Evolutionary conservation across 2,329 filamentous ascomycete species (phyloP).

Genomic region (Fusarium redolens): DNA sequence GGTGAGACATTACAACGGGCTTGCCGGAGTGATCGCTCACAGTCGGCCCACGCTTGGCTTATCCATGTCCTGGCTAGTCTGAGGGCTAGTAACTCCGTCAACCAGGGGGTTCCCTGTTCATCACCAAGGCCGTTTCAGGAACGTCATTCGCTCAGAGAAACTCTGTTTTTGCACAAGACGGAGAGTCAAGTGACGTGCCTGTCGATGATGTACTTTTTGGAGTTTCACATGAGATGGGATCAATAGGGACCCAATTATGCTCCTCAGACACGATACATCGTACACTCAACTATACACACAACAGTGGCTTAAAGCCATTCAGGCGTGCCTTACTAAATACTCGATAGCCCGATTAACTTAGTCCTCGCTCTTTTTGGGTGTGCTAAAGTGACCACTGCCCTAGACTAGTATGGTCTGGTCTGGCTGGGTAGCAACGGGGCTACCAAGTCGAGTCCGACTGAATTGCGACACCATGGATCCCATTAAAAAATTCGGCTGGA

Average conservation of each 20-base stretch:
- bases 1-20: conserved; percentile 47
- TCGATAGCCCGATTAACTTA: conserved; percentile 19
- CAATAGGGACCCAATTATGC: conserved; percentile 7
- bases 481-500: conserved; percentile 6
- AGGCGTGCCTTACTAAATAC: conserved; percentile 24
- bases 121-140: conserved; percentile 44
- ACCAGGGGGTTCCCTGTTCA: conserved; percentile 34
- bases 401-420: not conserved
- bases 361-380: conserved; percentile 9
- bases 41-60: conserved; percentile 39
- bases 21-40: conserved; percentile 45
- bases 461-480: conserved; percentile 23
- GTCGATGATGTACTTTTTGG: conserved; percentile 18
- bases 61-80: conserved; percentile 40
- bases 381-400: not conserved
- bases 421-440: conserved; percentile 16
- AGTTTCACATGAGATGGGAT: conserved; percentile 17
- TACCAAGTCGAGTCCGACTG: conserved; percentile 15
- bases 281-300: not conserved
- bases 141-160: conserved; percentile 41
- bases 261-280: not conserved
- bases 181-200: conserved; percentile 28
- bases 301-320: conserved; percentile 19
- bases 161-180: conserved; percentile 11
- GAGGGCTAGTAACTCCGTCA: conserved; percentile 29